Conservation (phyloP, 2,329 filamentous ascomycete species). For the Knufia fluminis region DNA sequence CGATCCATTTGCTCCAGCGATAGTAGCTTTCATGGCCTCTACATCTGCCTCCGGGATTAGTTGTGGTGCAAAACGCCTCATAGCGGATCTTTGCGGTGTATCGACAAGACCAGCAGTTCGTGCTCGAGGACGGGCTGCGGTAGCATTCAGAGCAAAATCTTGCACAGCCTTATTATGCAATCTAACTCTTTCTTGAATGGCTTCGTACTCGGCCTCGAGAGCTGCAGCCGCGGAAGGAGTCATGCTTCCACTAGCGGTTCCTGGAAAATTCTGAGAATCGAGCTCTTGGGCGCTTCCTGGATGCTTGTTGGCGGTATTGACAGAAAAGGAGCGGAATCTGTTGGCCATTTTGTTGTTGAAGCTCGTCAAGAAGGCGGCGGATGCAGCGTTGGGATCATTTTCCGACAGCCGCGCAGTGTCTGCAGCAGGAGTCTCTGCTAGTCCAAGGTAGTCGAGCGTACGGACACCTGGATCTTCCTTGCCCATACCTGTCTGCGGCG, state of each 20-base stretch:
- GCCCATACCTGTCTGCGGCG: constrained; percentile 75
- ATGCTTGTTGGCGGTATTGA: constrained; percentile 95
- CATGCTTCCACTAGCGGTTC: constrained; percentile 49
- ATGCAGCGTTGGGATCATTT: constrained; percentile 43
- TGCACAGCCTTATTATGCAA: constrained; percentile 91
- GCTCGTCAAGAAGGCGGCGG: constrained; percentile 54
- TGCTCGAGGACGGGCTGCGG: constrained; percentile 72
- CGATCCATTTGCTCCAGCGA: constrained; percentile 13
- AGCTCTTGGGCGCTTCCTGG: constrained; percentile 78
- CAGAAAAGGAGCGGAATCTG: constrained; percentile 93
- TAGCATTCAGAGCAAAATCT: constrained; percentile 78
- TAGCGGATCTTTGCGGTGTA: constrained; percentile 53
- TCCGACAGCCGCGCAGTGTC: constrained; percentile 57
- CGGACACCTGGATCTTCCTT: constrained; percentile 79
- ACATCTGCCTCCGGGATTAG: constrained; percentile 25
- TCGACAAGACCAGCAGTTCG: constrained; percentile 88
- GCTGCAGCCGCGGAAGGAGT: constrained; percentile 48
- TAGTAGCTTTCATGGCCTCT: constrained; percentile 9
- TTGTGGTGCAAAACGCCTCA: constrained; percentile 65
- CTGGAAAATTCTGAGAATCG: constrained; percentile 45
- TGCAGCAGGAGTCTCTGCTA: constrained; percentile 86
- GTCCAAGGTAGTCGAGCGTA: constrained; percentile 88
- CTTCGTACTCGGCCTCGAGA: constrained; percentile 48
- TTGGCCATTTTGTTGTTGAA: constrained; percentile 66
- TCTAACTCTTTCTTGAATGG: constrained; percentile 61